Base-by-base conservation (phyloP, 805 yeast species). In the Metschnikowia anglica region DNA sequence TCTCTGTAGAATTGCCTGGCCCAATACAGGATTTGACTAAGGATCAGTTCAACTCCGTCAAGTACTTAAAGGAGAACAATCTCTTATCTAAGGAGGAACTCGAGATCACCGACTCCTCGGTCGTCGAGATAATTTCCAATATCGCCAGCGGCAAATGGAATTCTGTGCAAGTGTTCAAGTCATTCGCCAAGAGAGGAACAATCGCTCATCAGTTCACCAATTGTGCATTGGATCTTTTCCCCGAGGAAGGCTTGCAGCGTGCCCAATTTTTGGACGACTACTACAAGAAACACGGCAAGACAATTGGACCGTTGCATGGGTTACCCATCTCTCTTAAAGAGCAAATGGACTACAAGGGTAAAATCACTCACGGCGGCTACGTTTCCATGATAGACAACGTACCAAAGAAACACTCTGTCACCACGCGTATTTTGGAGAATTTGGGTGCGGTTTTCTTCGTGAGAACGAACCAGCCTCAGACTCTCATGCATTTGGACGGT, bases 381-480 rank as follows among this genome's bases (percentile, higher is more conserved):
- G 85, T 80, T 34, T 73, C 74, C 2, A 56, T 66, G 60, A 59
- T 80, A 33, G 75, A 72, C 40, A 67, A 75, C 52, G 62, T 78
- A 15, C 67, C 81, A 9, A 55, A 55, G 5, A 70, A 68, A 36
- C 77, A 76, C 52, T 73, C 80, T 6, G 62, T 63, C 24, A 72
- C 79, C 10, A 61, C 73, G n/a, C 68, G 74, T 47, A 66, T 74
- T 15, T 59, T 80, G 53, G 67, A 63, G 45, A 65, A 70, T 21
- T 61, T 77, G 23, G 85, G 87, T 35, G 85, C 84, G 25, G 77
- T 81, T 16, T 74, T 80, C 50, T 81, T 74, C 55, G 78, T 79
- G 34, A 72, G 88, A 59, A 81, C 89, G 7, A 75, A 79, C 44
- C 79, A 81, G 59, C 88, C 88, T 4, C 88, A 81, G 58, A 69